Evolutionary conservation across 306 rosid genomes (phyloP).

Genomic region (Quercus bicolor): DNA sequence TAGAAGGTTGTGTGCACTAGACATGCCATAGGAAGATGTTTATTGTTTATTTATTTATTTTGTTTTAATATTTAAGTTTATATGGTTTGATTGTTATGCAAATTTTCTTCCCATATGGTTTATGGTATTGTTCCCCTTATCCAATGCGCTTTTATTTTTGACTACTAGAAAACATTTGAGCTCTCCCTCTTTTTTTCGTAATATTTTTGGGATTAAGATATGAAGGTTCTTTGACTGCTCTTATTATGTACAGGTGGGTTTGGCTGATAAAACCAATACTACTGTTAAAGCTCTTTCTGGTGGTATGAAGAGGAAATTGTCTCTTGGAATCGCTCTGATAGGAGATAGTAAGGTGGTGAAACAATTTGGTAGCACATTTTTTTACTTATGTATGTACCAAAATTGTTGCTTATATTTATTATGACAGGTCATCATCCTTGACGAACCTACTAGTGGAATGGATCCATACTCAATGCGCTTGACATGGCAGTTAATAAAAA

Average conservation of each 20-base stretch:
- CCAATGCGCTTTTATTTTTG: neutral
- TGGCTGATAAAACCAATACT: constrained; percentile 82
- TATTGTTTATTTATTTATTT: no score
- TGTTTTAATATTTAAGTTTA: no score
- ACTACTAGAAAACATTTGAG: neutral
- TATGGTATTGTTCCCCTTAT: neutral
- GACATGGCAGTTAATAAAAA: constrained; percentile 96
- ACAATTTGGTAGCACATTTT: constrained; percentile 13
- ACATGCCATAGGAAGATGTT: no score
- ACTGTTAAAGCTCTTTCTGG: constrained; percentile 83
- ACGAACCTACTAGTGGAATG: constrained; percentile 99
- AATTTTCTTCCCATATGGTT: neutral
- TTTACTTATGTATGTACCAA: constrained; percentile 7
- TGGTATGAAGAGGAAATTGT: constrained; percentile 97
- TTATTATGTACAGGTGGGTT: constrained; percentile 69
- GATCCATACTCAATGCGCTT: constrained; percentile 98
- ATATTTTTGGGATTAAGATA: neutral
- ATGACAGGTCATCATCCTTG: constrained; percentile 82
- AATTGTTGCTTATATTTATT: constrained; percentile 17
- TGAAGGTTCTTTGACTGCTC: constrained; percentile 21
- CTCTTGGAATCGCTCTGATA: constrained; percentile 93
- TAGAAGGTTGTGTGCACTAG: no score
- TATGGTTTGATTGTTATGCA: no score
- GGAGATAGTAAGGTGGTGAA: constrained; percentile 82
- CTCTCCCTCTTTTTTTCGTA: neutral